Evolutionary conservation across 1,139 yeast genomes (phyloP), one percentile per base, ranked within the genome.

Genomic region (Suhomyces terraborum): DNA sequence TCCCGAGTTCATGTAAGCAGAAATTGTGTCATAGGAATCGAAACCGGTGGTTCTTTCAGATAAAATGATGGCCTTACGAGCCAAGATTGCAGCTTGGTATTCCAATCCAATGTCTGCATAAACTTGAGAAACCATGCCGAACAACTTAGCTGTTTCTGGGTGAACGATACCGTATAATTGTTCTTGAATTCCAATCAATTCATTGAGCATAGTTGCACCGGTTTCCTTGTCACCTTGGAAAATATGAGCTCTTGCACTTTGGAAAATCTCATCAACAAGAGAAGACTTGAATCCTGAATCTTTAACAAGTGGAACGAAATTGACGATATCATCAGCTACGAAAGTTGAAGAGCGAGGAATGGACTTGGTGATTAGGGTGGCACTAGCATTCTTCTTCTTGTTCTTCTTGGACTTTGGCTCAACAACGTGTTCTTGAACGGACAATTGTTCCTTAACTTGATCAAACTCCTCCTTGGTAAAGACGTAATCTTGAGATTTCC

Each of bases 91-190:
- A 4, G 97, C 93, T 52, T 79, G 82, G 22, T 67, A 64, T 34
- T 66, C 62, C 52, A 75, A 66, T 8, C 82, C 82, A 36, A 82
- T 60, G 46, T 84, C 88, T 47, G 80, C 77, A 64, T 82, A 85
- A 18, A 81, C 64, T 50, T 83, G 81, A 9, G 95, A 82, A 35
- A 88, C 69, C 23, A 78, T 69, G 32, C 80, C 69, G 58, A 83
- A 86, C 32, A 83, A 81, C 41, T 77, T 78, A 14, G 93, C 89
- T 29, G 93, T 87, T 52, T 84, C 89, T 8, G 84, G 77, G 56
- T 89, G 95, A 24, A 93, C 76, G 32, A 76, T 64, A 17, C 98
- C 97, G 54, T 87, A 87, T 23, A 88, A 80, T 58, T 89, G 96
- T 59, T 91, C 96, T 51, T 81, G 80, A 43, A 88, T 74, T 4